Conservation (phyloP, 2,329 filamentous ascomycete species). For the Colletotrichum scovillei region DNA sequence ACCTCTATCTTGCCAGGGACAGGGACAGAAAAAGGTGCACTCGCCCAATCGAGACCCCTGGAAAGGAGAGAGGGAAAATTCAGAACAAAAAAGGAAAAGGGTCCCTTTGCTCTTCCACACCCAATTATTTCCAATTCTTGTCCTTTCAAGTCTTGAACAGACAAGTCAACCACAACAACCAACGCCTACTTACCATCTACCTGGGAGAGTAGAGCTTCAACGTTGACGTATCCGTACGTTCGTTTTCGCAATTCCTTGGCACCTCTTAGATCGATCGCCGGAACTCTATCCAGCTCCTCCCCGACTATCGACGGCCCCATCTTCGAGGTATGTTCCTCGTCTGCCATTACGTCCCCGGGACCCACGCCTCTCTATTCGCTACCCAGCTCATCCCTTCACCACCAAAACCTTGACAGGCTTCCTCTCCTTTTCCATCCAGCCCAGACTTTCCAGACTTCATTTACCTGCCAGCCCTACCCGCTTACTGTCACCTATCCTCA, state of each 20-base stretch:
- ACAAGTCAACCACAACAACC: neutral
- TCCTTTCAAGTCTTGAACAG: neutral
- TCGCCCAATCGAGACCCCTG: neutral
- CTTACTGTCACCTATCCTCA: neutral
- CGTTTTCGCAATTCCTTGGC: neutral
- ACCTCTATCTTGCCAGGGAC: neutral
- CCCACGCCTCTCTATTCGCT: conserved; percentile 31
- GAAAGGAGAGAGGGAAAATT: neutral
- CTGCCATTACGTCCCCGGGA: conserved; percentile 22
- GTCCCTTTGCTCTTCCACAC: neutral
- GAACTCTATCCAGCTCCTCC: neutral
- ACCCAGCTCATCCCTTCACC: conserved; percentile 33
- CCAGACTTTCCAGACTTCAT: conserved; percentile 14
- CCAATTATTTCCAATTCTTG: neutral
- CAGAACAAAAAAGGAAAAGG: neutral
- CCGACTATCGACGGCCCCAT: neutral
- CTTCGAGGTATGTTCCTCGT: conserved; percentile 2
- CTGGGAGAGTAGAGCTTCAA: neutral
- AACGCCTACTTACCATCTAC: neutral
- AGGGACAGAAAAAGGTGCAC: neutral
- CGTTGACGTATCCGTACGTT: neutral
- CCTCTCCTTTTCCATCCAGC: conserved; percentile 13
- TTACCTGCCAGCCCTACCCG: conserved; percentile 30
- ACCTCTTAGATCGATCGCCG: neutral
- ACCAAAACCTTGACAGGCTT: conserved; percentile 28